These are phyloP conservation scores for Colletotrichum sp. DNA, from an alignment of 2,329 filamentous ascomycete genomes.

Conservation along the genomic window DNA sequence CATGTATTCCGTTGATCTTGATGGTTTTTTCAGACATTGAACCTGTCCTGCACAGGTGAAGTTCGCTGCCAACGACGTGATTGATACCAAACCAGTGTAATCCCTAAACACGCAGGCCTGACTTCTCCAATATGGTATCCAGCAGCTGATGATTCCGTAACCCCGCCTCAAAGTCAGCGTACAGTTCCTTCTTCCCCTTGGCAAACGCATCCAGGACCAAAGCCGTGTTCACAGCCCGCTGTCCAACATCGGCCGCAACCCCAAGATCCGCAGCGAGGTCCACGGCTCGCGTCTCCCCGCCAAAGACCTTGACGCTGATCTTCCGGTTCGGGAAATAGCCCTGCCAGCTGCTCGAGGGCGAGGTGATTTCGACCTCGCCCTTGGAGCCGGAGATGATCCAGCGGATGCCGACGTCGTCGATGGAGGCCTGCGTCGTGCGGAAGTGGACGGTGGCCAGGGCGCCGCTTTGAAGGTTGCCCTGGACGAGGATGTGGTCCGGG, in stretches of 20 bases:
- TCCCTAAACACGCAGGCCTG: neutral
- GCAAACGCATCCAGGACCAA: conserved; percentile 27
- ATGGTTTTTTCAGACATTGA: neutral
- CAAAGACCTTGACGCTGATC: conserved; percentile 22
- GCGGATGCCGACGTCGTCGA: conserved; percentile 28
- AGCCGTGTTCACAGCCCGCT: conserved; percentile 22
- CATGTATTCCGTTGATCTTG: accelerated
- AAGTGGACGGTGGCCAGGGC: conserved; percentile 32
- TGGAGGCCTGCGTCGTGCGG: conserved; percentile 22
- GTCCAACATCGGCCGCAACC: conserved; percentile 3
- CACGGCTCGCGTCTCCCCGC: conserved; percentile 1
- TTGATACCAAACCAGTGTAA: neutral
- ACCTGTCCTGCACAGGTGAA: neutral
- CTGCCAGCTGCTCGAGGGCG: conserved; percentile 22
- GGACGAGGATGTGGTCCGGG: conserved; percentile 38
- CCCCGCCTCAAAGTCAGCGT: conserved; percentile 26
- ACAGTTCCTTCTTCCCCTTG: conserved; percentile 12
- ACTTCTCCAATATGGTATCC: conserved; percentile 24
- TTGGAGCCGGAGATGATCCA: conserved; percentile 42
- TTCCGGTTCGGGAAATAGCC: neutral
- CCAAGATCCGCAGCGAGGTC: conserved; percentile 16
- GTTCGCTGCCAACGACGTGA: neutral
- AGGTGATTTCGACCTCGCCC: conserved; percentile 35
- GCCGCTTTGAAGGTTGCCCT: conserved; percentile 34
- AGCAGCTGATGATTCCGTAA: conserved; percentile 26